These are phyloP conservation scores for Cladorrhinum sp. DNA, from an alignment of 2,329 filamentous ascomycete species.

Conservation along the genomic window DNA sequence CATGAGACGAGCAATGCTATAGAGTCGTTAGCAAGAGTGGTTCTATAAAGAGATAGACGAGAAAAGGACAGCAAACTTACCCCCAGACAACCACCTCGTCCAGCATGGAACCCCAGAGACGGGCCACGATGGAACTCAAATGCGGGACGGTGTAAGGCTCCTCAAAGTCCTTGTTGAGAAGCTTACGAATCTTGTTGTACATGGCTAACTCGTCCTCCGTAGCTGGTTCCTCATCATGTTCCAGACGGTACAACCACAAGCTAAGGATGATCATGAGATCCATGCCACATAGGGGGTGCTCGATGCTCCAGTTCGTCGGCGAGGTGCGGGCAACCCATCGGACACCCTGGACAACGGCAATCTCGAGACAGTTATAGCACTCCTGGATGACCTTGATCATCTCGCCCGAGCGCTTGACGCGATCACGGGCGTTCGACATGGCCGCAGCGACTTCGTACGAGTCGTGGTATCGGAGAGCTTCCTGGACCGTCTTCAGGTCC, in stretches of 20 bases:
- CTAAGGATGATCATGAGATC: constrained; percentile 98
- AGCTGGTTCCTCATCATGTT: constrained; percentile 94
- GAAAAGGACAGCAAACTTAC: constrained; percentile 56
- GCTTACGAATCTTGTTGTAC: constrained; percentile 87
- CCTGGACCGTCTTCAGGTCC: constrained; percentile 91
- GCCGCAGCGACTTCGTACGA: constrained; percentile 94
- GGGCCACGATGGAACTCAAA: constrained; percentile 90
- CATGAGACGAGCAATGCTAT: constrained; percentile 88
- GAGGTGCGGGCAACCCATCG: constrained; percentile 98
- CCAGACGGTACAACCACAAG: constrained; percentile 96
- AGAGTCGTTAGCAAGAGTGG: constrained; percentile 41
- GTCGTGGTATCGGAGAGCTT: constrained; percentile 94
- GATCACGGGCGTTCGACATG: constrained; percentile 91
- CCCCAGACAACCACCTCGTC: constrained; percentile 99
- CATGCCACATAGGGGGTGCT: constrained; percentile 93
- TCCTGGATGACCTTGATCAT: constrained; percentile 99
- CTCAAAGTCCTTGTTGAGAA: constrained; percentile 88
- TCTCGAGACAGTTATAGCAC: constrained; percentile 97
- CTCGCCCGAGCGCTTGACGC: constrained; percentile 89
- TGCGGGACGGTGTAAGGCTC: constrained; percentile 71
- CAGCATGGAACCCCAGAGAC: constrained; percentile 96
- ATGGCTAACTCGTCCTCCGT: constrained; percentile 80
- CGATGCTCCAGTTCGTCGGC: constrained; percentile 97
- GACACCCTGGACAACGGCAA: constrained; percentile 87
- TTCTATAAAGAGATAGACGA: neutral